Evolutionary conservation across 2,329 filamentous ascomycete species (phyloP).

Genomic region (Rasamsonia emersonii): DNA sequence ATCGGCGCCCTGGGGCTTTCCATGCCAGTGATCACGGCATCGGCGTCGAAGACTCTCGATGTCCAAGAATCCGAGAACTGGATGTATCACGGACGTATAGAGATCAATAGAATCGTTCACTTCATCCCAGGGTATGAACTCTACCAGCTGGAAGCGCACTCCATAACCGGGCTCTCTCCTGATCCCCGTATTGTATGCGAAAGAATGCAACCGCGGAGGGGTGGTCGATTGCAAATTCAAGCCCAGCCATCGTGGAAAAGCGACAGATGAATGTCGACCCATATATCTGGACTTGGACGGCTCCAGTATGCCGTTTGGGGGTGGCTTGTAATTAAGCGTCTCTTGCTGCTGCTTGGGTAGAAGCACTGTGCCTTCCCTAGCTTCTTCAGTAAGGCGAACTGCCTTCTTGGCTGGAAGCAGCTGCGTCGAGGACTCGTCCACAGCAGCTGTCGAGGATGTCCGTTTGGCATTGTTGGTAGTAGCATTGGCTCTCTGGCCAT

Average conservation of each 20-base stretch:
- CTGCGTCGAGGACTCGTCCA: conserved; percentile 3
- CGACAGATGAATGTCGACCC: conserved; percentile 22
- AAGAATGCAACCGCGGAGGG: conserved; percentile 29
- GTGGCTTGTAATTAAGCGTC: too few relatives aligned
- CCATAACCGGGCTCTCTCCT: conserved; percentile 18
- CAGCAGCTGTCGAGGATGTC: conserved; percentile 2
- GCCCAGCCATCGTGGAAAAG: conserved; percentile 24
- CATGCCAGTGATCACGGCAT: conserved; percentile 23
- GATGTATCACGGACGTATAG: conserved; percentile 22
- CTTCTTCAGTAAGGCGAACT: conserved; percentile 1
- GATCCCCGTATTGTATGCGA: conserved; percentile 26
- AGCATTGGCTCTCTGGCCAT: neutral
- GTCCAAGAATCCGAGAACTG: conserved; percentile 25
- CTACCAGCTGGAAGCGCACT: conserved; percentile 14
- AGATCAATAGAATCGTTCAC: conserved; percentile 18
- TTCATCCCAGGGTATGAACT: conserved; percentile 17
- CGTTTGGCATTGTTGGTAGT: conserved; percentile 1
- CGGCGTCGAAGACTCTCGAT: conserved; percentile 14
- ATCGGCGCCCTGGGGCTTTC: conserved; percentile 14
- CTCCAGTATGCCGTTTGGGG: conserved; percentile 17
- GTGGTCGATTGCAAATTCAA: conserved; percentile 21
- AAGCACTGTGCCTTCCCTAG: conserved; percentile 3
- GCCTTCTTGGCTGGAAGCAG: neutral
- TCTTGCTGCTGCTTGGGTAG: conserved; percentile 2
- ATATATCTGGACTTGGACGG: conserved; percentile 23